These are phyloP conservation scores for Clarireedia sp. DNA, from an alignment of 2,329 filamentous ascomycete species.

Conservation along the genomic window DNA sequence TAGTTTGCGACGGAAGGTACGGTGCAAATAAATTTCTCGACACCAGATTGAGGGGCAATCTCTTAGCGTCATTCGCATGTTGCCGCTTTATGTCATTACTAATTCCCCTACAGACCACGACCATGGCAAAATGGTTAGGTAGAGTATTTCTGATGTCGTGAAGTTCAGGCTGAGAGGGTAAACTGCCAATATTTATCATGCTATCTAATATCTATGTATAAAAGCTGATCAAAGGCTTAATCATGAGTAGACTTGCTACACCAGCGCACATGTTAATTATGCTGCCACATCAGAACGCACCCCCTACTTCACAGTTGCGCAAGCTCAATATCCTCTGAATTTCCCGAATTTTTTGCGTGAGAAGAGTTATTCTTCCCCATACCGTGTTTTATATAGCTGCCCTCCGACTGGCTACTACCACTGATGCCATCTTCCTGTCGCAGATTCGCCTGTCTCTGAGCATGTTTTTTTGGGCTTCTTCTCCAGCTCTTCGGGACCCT, in stretches of 20 bases:
- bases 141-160: too few species aligned
- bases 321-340: constrained; percentile 4
- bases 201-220: too few species aligned
- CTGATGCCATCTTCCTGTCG: not conserved
- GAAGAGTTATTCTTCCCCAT: not conserved
- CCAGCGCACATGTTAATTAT: too few species aligned
- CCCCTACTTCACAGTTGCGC: not conserved
- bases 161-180: too few species aligned
- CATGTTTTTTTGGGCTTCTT: constrained; percentile 1
- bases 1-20: not conserved
- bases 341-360: not conserved
- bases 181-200: too few species aligned
- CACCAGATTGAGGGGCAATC: not conserved
- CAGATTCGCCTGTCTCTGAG: not conserved
- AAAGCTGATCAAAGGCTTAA: too few species aligned
- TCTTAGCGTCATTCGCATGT: not conserved
- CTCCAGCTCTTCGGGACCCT: constrained; percentile 34
- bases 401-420: not conserved
- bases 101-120: too few species aligned
- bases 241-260: too few species aligned
- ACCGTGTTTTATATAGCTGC: not conserved
- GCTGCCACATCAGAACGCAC: too few species aligned
- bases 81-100: too few species aligned
- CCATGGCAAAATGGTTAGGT: too few species aligned
- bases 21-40: not conserved